Evolutionary conservation across 2,329 filamentous ascomycete genomes (phyloP), one percentile per base, ranked within the genome.

Genomic region (Fulvia fulva): DNA sequence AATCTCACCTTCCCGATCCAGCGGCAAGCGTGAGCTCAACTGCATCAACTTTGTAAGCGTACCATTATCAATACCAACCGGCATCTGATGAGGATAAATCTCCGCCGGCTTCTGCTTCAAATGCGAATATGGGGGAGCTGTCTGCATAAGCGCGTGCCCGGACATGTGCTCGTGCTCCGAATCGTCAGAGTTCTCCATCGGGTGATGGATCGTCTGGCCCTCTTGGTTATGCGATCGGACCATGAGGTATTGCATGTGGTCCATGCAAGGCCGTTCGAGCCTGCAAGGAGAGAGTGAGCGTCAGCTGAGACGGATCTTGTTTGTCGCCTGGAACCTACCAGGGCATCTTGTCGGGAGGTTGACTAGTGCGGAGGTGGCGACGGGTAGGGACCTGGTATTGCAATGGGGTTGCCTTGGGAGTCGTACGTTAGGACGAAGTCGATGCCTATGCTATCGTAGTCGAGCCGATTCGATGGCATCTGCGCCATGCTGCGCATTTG

Each of bases 201-300:
- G 72, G 47, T 75, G 71, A 53, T 73, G 68, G 56, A 70, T 65
- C 14, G 67, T 65, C 49, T 72, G 67, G 47, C 67, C 66, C 8
- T 76, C 75, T 57, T 74, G 70, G 58, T 77, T 80, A 72, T 79
- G 74, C 61, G 78, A 81, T 59, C 80, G 76, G 57, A 81, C 86
- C 65, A 92, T 79, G 61, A 96, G 81, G 76, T 87, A 90, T 67
- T 91, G 89, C 76, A 93, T 83, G 75, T 96, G 91, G 67, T 91
- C 86, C 84, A 96, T 95, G 80, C 94, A 97, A 53, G 92, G 90
- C 72, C 88, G 89, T 79, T 97, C 92, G 74, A 96, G 88, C 89
- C 88, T 81, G 73, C 57, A 65, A 43, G 32, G 43, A 41, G 45
- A 51, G 49, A 41, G 62, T 63, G 61, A 67, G 62, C 56, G 67